phyloP scores from a whole-genome alignment of 192 early-diverging fungal genomes.

The Funneliformis mosseae region DNA sequence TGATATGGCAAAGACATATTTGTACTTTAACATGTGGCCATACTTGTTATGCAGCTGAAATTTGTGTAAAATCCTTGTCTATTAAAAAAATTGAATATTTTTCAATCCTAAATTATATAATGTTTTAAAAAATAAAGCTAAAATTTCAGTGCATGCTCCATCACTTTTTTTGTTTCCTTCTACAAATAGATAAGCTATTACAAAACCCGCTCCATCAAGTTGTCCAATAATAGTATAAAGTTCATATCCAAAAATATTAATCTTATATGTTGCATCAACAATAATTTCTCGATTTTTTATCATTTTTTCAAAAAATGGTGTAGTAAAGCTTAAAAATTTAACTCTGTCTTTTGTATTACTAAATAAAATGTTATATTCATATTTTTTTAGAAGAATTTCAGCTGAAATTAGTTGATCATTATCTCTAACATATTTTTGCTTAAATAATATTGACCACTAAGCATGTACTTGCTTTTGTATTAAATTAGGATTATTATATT shows the following conservation, averaged over 20 bases:
- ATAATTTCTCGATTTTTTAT: neutral
- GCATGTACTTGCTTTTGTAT: neutral
- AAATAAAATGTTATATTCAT: neutral
- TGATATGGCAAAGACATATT: neutral
- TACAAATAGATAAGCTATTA: neutral
- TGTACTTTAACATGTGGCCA: neutral
- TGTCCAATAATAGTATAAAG: slow-evolving; percentile 10
- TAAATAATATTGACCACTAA: neutral
- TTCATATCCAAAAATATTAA: neutral
- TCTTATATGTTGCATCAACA: slow-evolving; percentile 9
- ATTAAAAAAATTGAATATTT: neutral
- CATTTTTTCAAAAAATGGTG: neutral
- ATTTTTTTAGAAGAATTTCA: neutral
- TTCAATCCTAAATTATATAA: neutral
- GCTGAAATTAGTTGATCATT: neutral
- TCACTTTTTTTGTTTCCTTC: neutral
- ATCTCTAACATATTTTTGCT: neutral
- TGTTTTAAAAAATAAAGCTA: neutral
- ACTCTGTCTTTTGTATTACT: neutral
- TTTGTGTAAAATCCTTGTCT: neutral
- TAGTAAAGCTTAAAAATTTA: neutral
- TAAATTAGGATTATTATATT: neutral
- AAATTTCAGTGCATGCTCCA: neutral
- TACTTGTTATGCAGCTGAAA: neutral
- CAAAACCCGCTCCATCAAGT: neutral